phyloP scores from a whole-genome alignment of 495 filamentous ascomycete genomes.

The Aspergillus saccharolyticus region DNA sequence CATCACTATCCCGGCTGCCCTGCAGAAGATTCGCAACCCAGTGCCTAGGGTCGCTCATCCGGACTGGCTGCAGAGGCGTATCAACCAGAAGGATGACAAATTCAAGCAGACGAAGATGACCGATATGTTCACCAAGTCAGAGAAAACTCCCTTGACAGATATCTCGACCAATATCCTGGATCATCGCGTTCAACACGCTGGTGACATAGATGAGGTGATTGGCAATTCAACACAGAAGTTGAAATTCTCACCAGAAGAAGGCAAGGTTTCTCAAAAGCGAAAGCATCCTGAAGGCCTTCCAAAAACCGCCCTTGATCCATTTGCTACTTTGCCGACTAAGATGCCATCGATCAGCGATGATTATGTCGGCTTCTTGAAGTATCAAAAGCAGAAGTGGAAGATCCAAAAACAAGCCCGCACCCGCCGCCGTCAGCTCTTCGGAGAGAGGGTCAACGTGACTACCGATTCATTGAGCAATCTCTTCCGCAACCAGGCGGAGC shows the following conservation, averaged over 20 bases:
- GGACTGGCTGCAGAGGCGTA: slow-evolving; percentile 90
- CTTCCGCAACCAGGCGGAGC: slow-evolving; percentile 86
- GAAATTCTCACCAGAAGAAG: slow-evolving; percentile 60
- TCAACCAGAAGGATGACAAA: slow-evolving; percentile 91
- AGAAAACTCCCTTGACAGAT: slow-evolving; percentile 68
- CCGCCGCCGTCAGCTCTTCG: slow-evolving; percentile 86
- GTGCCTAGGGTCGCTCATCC: slow-evolving; percentile 91
- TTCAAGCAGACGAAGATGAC: slow-evolving; percentile 99
- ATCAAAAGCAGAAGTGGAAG: slow-evolving; percentile 99
- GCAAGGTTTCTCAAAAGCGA: slow-evolving; percentile 68
- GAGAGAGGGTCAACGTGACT: slow-evolving; percentile 67
- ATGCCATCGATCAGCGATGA: slow-evolving; percentile 87
- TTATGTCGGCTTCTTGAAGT: slow-evolving; percentile 83
- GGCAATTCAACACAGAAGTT: slow-evolving; percentile 60
- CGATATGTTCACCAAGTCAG: slow-evolving; percentile 78
- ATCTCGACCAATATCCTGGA: slow-evolving; percentile 63
- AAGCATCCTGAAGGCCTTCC: slow-evolving; percentile 68
- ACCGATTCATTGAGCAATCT: slow-evolving; percentile 74
- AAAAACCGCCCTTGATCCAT: slow-evolving; percentile 67
- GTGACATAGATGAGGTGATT: slow-evolving; percentile 86
- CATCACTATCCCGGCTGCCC: slow-evolving; percentile 93
- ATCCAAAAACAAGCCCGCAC: slow-evolving; percentile 89
- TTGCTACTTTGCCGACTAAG: slow-evolving; percentile 70
- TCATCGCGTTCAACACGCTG: slow-evolving; percentile 49
- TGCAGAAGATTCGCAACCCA: slow-evolving; percentile 92